phyloP scores from a whole-genome alignment of 495 filamentous ascomycete genomes.

The Xylaria nigripes region DNA sequence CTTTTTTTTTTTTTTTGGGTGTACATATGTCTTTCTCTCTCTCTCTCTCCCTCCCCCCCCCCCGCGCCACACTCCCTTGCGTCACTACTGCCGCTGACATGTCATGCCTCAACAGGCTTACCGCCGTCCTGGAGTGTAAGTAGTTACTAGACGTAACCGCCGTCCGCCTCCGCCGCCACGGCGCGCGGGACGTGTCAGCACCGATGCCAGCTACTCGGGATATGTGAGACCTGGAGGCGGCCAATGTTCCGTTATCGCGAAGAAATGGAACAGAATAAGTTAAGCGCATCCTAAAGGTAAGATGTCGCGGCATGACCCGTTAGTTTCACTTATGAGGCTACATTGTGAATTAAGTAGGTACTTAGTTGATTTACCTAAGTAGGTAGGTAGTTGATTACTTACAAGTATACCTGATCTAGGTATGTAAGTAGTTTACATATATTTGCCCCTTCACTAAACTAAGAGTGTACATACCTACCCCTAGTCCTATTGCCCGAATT shows the following conservation, averaged over 20 bases:
- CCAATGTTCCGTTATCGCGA: not conserved
- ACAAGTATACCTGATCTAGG: too few species aligned
- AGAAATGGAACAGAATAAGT: not conserved
- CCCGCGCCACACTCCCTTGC: not conserved
- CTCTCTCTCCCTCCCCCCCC: not conserved
- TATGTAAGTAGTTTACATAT: too few species aligned
- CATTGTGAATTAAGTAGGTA: too few species aligned
- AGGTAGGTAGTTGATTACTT: too few species aligned
- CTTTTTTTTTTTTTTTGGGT: slow-evolving; percentile 3
- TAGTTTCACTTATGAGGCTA: not conserved
- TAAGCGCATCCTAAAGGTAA: not conserved
- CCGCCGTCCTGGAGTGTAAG: not conserved
- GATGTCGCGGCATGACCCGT: not conserved
- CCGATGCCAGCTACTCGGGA: slow-evolving; percentile 12
- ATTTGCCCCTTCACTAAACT: too few species aligned
- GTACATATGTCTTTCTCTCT: too few species aligned
- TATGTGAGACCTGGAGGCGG: not conserved
- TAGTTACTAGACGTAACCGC: not conserved
- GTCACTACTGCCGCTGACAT: not conserved
- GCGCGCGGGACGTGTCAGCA: slow-evolving; percentile 10
- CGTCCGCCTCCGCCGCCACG: slow-evolving; percentile 3
- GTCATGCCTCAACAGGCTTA: not conserved
- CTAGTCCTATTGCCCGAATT: too few species aligned
- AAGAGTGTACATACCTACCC: too few species aligned
- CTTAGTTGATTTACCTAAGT: too few species aligned